Base-by-base conservation (phyloP, 495 filamentous ascomycete species). In the Neurospora sp. region DNA sequence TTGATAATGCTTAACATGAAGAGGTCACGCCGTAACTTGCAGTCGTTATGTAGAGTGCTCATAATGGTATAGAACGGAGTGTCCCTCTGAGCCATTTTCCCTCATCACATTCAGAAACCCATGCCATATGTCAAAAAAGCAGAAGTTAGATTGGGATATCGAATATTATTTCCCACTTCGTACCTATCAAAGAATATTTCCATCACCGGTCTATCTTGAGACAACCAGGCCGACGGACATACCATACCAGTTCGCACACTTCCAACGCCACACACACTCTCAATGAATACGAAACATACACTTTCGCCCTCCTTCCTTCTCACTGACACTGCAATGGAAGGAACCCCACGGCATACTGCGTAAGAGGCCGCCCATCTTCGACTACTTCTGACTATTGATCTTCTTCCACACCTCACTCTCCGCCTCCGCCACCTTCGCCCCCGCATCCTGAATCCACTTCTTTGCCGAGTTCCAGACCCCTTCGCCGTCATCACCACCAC, bases 371-470 rank as follows among this genome's bases (percentile, higher is more conserved):
- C 65, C 31, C n/a, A 12, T n/a, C 27, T n/a, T 18, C 41, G 37
- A 71, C 70, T 77, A 81, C 71, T 85, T 80, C 76, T 82, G 53
- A 16, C 4, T 84, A 79, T 89, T 91, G 76, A 91, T 89, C 78
- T 85, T 85, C 81, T 83, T 90, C 91, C 91, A 93, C n/a, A 92
- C 87, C 82, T 90, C 88, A 73, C 84, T 88, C 81, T 92, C 90
- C 22, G 88, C 88, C 70, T 89, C 88, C 12, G 82, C 85, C 69
- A 92, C 77, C 78, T 88, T 89, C 74, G 83, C 82, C 70, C 91
- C 90, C 10, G 88, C 90, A 59, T 81, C 86, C 75, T 86, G 84
- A 68, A 88, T 84, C 87, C 88, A 89, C 73, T 86, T 86, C 83
- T 85, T 89, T 4, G 89, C 89, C 16, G 83, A 83, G 5, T 81